Conservation (phyloP, 2,329 filamentous ascomycete species). For the Fusarium vanettenii region DNA sequence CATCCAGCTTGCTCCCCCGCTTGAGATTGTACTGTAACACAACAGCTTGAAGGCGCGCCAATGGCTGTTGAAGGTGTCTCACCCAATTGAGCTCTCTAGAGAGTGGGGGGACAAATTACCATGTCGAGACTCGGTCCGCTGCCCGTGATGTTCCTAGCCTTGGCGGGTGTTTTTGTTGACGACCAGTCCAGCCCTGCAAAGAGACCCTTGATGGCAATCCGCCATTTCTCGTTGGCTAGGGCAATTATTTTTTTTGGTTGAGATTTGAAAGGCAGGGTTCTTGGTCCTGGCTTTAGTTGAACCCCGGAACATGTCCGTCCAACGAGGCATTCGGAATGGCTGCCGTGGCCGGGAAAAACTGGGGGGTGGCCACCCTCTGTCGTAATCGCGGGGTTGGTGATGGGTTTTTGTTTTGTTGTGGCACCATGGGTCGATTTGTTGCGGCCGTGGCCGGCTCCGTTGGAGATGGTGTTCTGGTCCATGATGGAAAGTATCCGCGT, state of each 20-base stretch:
- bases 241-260: conserved; percentile 28
- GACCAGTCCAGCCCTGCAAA: conserved; percentile 13
- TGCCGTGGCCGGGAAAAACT: conserved; percentile 7
- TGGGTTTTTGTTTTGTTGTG: conserved; percentile 15
- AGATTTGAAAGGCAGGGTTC: conserved; percentile 9
- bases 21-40: conserved; percentile 7
- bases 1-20: neutral
- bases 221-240: conserved; percentile 38
- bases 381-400: conserved; percentile 30
- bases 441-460: neutral
- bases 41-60: conserved; percentile 1
- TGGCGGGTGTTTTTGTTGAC: conserved; percentile 25
- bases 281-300: neutral
- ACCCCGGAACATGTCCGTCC: conserved; percentile 34
- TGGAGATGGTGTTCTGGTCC: neutral
- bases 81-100: neutral
- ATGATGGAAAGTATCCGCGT: neutral
- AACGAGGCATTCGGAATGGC: conserved; percentile 10
- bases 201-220: conserved; percentile 38
- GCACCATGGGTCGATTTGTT: neutral
- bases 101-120: neutral
- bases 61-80: neutral
- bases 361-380: conserved; percentile 7
- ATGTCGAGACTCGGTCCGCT: conserved; percentile 13
- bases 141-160: neutral